Evolutionary conservation across 192 early-diverging fungal species (phyloP).

Genomic region (Backusella tarrabulga): DNA sequence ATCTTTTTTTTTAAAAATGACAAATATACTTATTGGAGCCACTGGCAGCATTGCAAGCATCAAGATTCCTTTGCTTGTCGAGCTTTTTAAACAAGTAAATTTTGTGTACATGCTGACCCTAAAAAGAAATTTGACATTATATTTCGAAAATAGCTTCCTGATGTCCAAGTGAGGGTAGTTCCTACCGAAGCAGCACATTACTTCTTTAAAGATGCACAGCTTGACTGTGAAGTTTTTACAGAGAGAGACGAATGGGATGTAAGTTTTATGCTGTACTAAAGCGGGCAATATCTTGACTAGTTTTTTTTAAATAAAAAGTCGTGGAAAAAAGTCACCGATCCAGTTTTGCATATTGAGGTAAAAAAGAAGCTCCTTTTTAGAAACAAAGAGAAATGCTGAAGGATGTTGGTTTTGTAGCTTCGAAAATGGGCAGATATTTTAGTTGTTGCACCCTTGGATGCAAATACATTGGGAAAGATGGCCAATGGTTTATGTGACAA

Average conservation of each 20-base stretch:
- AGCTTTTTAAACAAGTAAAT: conserved; percentile 31
- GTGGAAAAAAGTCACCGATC: conserved; percentile 84
- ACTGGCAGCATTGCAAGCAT: conserved; percentile 92
- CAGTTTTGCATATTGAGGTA: conserved; percentile 93
- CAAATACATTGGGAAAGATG: conserved; percentile 91
- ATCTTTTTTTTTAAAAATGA: background rate
- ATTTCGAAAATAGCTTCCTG: conserved; percentile 28
- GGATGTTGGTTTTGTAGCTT: conserved; percentile 46
- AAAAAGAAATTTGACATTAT: background rate
- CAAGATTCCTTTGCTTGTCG: conserved; percentile 79
- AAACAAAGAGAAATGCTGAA: background rate
- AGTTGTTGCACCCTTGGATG: conserved; percentile 88
- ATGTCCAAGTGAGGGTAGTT: conserved; percentile 75
- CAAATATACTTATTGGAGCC: conserved; percentile 69
- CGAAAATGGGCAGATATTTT: conserved; percentile 94
- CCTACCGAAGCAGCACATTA: conserved; percentile 81
- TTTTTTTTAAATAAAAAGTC: conserved; percentile 32
- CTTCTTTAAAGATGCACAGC: conserved; percentile 71
- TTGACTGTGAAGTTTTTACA: conserved; percentile 59
- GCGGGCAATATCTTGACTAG: background rate
- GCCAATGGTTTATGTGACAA: conserved; percentile 94
- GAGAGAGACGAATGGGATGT: conserved; percentile 91
- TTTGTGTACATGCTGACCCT: background rate
- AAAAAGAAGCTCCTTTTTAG: background rate
- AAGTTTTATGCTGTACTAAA: conserved; percentile 6